phyloP scores from a whole-genome alignment of 768 basidiomycete genomes.

The Kwoniella dejecticola region DNA sequence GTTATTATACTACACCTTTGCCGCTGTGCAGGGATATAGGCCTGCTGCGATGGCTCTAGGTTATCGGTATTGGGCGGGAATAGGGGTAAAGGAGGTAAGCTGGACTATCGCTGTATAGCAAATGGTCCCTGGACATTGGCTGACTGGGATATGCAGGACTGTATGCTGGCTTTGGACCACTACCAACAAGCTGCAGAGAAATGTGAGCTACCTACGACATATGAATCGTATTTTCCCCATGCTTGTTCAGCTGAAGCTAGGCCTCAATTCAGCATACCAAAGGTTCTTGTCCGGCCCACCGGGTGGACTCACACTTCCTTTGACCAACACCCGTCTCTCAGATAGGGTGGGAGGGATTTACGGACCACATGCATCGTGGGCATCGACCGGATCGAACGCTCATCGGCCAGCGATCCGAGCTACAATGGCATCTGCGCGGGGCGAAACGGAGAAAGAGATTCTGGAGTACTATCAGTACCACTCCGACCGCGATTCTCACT shows the following conservation, averaged over 20 bases:
- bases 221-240: no score
- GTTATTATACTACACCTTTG: slow-evolving; percentile 89
- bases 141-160: slow-evolving; percentile 59
- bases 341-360: slow-evolving; percentile 92
- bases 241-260: slow-evolving; percentile 11
- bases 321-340: slow-evolving; percentile 77
- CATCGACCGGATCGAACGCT: slow-evolving; percentile 77
- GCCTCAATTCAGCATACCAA: slow-evolving; percentile 65
- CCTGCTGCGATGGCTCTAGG: slow-evolving; percentile 90
- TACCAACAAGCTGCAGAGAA: slow-evolving; percentile 87
- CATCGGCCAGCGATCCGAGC: slow-evolving; percentile 79
- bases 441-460: slow-evolving; percentile 91
- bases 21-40: slow-evolving; percentile 81
- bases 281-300: slow-evolving; percentile 83
- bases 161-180: slow-evolving; percentile 78
- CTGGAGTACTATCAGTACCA: slow-evolving; percentile 96
- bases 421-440: slow-evolving; percentile 75
- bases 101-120: not conserved
- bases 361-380: slow-evolving; percentile 90
- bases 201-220: no score
- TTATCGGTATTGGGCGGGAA: slow-evolving; percentile 94
- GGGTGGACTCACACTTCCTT: slow-evolving; percentile 81
- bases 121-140: not conserved
- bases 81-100: slow-evolving; percentile 72
- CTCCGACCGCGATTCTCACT: slow-evolving; percentile 84